Percentiles rank a stretch among this genome's conserved stretches.
These are phyloP conservation scores for Penicillium sp. DNA, from an alignment of 2,329 filamentous ascomycete genomes.

Conservation along the genomic window DNA sequence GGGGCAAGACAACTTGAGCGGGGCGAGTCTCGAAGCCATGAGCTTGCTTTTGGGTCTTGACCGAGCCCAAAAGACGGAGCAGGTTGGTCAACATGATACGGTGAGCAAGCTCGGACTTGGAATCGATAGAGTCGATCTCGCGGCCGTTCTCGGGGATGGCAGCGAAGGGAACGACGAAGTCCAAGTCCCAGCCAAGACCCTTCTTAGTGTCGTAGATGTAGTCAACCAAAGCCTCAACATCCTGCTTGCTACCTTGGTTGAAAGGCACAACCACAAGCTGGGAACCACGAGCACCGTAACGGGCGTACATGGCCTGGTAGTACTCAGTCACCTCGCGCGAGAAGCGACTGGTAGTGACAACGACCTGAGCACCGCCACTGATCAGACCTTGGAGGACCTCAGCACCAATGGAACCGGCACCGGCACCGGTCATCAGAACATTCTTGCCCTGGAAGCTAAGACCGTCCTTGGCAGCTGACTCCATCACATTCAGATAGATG, in stretches of 20 bases:
- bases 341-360: conserved; percentile 95
- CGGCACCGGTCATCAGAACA: conserved; percentile 95
- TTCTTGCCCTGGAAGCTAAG: conserved; percentile 94
- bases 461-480: conserved; percentile 81
- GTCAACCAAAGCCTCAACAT: conserved; percentile 87
- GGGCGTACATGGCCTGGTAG: conserved; percentile 97
- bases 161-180: conserved; percentile 93
- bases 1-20: conserved; percentile 90
- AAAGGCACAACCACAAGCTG: conserved; percentile 98
- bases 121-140: conserved; percentile 95
- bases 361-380: conserved; percentile 92
- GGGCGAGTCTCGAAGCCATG: conserved; percentile 91
- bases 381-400: conserved; percentile 95
- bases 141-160: conserved; percentile 97
- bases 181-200: conserved; percentile 96
- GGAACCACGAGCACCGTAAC: conserved; percentile 87
- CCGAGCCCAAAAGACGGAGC: conserved; percentile 79
- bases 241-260: conserved; percentile 98
- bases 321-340: conserved; percentile 98
- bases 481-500: conserved; percentile 85
- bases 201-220: conserved; percentile 98
- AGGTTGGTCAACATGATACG: conserved; percentile 99
- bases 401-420: conserved; percentile 94
- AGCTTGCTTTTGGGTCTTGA: conserved; percentile 87
- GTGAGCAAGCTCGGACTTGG: conserved; percentile 95